Percentiles rank a stretch among this genome's conserved stretches.
phyloP scores from a whole-genome alignment of 179 eudicot genomes.

The Nepenthes alata region DNA sequence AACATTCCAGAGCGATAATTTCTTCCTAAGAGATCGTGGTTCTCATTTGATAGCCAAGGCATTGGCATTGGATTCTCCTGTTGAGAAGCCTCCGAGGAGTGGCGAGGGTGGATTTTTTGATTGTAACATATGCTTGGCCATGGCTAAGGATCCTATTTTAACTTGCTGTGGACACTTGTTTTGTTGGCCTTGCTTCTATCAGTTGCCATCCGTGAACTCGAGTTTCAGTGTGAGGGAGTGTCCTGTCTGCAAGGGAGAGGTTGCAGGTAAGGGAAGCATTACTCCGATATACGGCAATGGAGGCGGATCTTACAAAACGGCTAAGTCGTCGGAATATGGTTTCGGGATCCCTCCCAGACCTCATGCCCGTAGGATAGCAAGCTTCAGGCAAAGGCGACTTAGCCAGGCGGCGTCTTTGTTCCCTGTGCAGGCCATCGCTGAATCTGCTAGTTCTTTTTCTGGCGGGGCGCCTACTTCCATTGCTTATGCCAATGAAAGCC shows the following conservation, averaged over 20 bases:
- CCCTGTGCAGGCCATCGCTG: conserved; percentile 13
- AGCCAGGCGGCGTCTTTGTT: conserved; percentile 11
- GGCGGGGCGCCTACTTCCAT: background rate
- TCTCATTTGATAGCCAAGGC: conserved; percentile 33
- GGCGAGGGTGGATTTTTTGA: conserved; percentile 34
- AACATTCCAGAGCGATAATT: conserved; percentile 17
- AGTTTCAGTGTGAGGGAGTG: conserved; percentile 31
- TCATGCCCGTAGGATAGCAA: conserved; percentile 34
- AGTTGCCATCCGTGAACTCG: conserved; percentile 20
- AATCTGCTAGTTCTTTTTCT: background rate
- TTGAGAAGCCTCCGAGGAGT: conserved; percentile 13
- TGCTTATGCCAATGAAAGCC: background rate
- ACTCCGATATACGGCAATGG: conserved; percentile 49
- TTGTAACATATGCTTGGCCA: conserved; percentile 42
- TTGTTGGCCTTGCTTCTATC: conserved; percentile 53
- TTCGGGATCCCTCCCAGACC: conserved; percentile 45
- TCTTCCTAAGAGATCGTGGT: conserved; percentile 13
- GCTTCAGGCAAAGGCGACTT: conserved; percentile 14
- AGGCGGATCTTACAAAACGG: background rate
- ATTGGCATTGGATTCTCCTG: conserved; percentile 22
- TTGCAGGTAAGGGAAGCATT: conserved; percentile 16
- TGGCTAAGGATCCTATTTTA: conserved; percentile 41
- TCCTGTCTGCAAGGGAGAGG: conserved; percentile 54
- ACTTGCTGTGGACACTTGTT: conserved; percentile 55
- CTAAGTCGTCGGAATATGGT: conserved; percentile 11